These are phyloP conservation scores for Emmonsiellopsis sp. DNA, from an alignment of 2,329 filamentous ascomycete genomes.

Conservation along the genomic window DNA sequence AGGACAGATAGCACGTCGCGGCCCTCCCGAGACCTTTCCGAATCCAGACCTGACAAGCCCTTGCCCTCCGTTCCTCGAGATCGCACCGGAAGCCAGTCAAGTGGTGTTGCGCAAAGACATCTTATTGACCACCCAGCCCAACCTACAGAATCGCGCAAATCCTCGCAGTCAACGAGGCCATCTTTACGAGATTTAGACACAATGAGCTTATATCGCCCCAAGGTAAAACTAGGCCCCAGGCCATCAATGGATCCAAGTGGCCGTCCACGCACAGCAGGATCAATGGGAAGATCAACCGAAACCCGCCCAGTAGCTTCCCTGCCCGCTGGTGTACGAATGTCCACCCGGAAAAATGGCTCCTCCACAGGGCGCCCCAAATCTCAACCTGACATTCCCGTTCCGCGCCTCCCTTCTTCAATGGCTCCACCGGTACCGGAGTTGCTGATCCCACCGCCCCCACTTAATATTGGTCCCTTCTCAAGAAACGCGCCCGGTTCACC, in stretches of 20 bases:
- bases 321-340: constrained; percentile 68
- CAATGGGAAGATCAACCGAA: constrained; percentile 34
- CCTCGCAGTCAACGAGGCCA: constrained; percentile 35
- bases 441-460: constrained; percentile 29
- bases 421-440: constrained; percentile 31
- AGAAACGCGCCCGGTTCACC: constrained; percentile 24
- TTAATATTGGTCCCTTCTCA: constrained; percentile 22
- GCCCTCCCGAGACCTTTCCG: constrained; percentile 4
- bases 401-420: constrained; percentile 19
- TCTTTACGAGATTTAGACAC: constrained; percentile 37
- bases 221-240: constrained; percentile 80
- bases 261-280: constrained; percentile 51
- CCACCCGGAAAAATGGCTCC: constrained; percentile 42
- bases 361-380: constrained; percentile 34
- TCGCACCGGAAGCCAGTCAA: constrained; percentile 14
- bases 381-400: constrained; percentile 27
- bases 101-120: constrained; percentile 16
- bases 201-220: constrained; percentile 39
- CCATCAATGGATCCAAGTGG: constrained; percentile 59
- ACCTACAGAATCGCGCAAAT: constrained; percentile 28
- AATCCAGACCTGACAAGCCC: constrained; percentile 6
- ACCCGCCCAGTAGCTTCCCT: constrained; percentile 68
- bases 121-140: constrained; percentile 29
- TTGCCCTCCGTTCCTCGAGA: constrained; percentile 9
- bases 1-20: constrained; percentile 6